These are phyloP conservation scores for Fusarium sambucinum DNA, from an alignment of 2,329 filamentous ascomycete species.

Conservation along the genomic window DNA sequence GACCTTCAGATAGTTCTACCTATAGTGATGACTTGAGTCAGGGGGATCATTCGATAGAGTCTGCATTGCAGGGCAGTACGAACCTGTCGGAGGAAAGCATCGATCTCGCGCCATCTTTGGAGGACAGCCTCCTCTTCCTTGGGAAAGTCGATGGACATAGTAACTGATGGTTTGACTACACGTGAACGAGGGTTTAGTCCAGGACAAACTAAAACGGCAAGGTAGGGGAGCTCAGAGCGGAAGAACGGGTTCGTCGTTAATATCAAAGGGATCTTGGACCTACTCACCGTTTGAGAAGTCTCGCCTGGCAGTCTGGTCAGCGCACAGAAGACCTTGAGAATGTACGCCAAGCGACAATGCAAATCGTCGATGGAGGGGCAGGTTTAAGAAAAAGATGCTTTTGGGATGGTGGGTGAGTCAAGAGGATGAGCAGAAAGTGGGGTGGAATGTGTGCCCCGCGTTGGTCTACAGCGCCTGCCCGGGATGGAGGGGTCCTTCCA, in stretches of 20 bases:
- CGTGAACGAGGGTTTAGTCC: slow-evolving; percentile 27
- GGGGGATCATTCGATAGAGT: not conserved
- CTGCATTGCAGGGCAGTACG: slow-evolving; percentile 27
- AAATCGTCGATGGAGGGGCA: slow-evolving; percentile 46
- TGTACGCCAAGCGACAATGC: slow-evolving; percentile 31
- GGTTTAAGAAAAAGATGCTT: slow-evolving; percentile 43
- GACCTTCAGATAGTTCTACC: slow-evolving; percentile 83
- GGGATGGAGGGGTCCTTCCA: slow-evolving; percentile 9
- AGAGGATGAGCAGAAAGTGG: slow-evolving; percentile 37
- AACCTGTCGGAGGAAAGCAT: slow-evolving; percentile 89
- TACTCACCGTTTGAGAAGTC: slow-evolving; percentile 35
- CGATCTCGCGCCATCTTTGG: slow-evolving; percentile 88
- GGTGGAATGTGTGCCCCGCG: slow-evolving; percentile 46
- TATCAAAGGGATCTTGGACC: not conserved
- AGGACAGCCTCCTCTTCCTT: slow-evolving; percentile 90
- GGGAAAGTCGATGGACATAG: slow-evolving; percentile 91
- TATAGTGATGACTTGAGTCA: slow-evolving; percentile 45
- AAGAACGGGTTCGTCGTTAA: not conserved
- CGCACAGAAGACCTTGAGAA: slow-evolving; percentile 23
- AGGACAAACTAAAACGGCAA: not conserved
- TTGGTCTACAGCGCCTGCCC: not conserved
- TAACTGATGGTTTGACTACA: slow-evolving; percentile 41
- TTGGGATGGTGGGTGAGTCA: slow-evolving; percentile 49
- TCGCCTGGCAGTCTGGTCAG: slow-evolving; percentile 33
- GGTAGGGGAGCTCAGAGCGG: not conserved